Percentiles rank a stretch among this genome's conserved stretches.
These are phyloP conservation scores for Lodderomyces parapsilosis DNA, from an alignment of 1,139 yeast genomes.

Conservation along the genomic window DNA sequence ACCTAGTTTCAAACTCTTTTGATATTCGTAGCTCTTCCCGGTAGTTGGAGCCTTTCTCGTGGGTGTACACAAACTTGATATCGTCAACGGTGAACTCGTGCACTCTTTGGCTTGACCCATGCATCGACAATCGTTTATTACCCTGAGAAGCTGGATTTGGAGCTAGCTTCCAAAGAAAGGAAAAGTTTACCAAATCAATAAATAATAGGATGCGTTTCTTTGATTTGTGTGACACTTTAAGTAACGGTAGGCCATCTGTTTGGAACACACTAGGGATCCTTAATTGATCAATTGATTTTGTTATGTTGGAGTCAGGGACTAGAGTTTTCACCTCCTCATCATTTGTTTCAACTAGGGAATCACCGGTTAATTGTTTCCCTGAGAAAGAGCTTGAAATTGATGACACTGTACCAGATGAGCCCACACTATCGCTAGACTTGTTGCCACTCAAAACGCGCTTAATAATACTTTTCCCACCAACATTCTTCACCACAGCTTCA, in stretches of 20 bases:
- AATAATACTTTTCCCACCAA: conserved; percentile 11
- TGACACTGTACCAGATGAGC: background rate
- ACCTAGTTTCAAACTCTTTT: conserved; percentile 58
- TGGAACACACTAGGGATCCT: conserved; percentile 27
- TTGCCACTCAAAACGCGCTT: conserved; percentile 14
- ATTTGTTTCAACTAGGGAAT: conserved; percentile 2
- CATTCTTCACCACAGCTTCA: conserved; percentile 5
- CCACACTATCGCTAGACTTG: conserved; percentile 15
- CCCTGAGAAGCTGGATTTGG: conserved; percentile 16
- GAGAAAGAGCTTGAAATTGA: background rate
- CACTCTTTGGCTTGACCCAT: conserved; percentile 18
- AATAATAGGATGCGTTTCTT: conserved; percentile 46
- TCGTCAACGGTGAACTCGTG: conserved; percentile 65
- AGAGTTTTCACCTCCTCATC: conserved; percentile 5
- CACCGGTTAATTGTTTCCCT: background rate
- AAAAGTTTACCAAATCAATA: conserved; percentile 33
- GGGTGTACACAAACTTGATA: conserved; percentile 65
- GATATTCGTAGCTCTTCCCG: conserved; percentile 81
- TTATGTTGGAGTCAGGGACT: conserved; percentile 10
- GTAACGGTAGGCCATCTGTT: conserved; percentile 48
- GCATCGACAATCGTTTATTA: background rate
- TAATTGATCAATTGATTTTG: conserved; percentile 15
- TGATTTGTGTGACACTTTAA: conserved; percentile 70
- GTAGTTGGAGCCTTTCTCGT: conserved; percentile 73
- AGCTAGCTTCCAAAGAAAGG: conserved; percentile 49